A percentile compares a stretch with the other conserved stretches of the same genome.
phyloP scores from a whole-genome alignment of 495 filamentous ascomycete species.

The Neurospora tetraspora region DNA sequence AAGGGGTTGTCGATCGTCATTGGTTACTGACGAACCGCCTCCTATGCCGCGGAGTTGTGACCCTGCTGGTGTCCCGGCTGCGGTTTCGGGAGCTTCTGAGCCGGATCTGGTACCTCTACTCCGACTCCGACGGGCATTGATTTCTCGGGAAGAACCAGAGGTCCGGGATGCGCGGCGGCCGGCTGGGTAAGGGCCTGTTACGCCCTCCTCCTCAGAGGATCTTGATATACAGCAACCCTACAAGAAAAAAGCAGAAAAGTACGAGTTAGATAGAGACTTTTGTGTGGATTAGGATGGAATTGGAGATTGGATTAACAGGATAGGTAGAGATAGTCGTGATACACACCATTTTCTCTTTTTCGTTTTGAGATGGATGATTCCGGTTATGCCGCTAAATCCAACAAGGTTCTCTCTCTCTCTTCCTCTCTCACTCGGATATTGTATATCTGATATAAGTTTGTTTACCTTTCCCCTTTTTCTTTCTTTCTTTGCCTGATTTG shows the following conservation, averaged over 20 bases:
- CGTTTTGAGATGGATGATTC: neutral
- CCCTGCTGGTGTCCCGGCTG: neutral
- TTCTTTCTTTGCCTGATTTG: neutral
- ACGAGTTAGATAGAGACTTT: neutral
- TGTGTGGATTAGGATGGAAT: neutral
- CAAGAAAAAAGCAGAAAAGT: neutral
- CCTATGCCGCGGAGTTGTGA: neutral
- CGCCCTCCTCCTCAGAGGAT: constrained; percentile 16
- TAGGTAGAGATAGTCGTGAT: neutral
- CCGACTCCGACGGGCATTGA: constrained; percentile 19
- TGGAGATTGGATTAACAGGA: neutral
- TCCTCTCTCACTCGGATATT: neutral
- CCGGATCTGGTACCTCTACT: neutral
- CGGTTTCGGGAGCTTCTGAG: constrained; percentile 6
- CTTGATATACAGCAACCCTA: constrained; percentile 43
- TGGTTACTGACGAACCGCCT: neutral
- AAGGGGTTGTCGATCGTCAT: constrained; percentile 13
- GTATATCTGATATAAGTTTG: neutral
- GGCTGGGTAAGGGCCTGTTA: constrained; percentile 34
- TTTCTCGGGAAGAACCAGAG: constrained; percentile 34
- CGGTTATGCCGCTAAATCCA: neutral
- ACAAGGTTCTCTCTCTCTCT: neutral
- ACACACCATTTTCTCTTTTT: neutral
- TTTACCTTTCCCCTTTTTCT: neutral
- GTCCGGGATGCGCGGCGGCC: constrained; percentile 14